Base-by-base conservation (phyloP, 805 yeast species). In the Metschnikowia arizonensis region DNA sequence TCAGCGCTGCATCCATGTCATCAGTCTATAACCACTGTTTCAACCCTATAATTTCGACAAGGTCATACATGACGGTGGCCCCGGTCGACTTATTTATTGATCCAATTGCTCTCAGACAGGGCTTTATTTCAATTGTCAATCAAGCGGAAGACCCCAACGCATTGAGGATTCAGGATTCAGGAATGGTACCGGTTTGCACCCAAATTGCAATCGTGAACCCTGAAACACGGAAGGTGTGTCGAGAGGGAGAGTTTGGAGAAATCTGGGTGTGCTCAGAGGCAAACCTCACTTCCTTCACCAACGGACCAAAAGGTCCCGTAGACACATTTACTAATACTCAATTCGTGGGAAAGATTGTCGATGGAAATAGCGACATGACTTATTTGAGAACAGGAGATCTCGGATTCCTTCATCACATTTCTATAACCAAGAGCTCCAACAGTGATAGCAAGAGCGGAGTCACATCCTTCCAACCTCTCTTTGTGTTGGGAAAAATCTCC, bases 211-310 rank as follows among this genome's bases (percentile, higher is more conserved):
- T 93, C 48, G 97, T 93, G 3, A 93, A 93, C 53, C 99, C 99
- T 1, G 97, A 93, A 60, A 91, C 97, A 0, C 64, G 77, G 36
- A 69, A 72, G 44, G 69, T 89, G 10, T 91, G 99, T 60, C 79
- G 77, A 47, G 83, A 82, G 42, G 97, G 98, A 6, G 99, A 93
- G 63, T 82, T 80, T 62, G 99, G 99, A 28, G 99, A 93, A 65
- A 88, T 93, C 32, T 93, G 98, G 98, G 95, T 91, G 2, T 79
- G 86, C 51, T 85, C 96, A 1, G 96, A 88, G 52, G 95, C 91
- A 0, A 89, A 85, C 54, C 83, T 81, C 24, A 62, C 72, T 10
- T 78, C 79, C 5, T 83, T 81, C 60, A 77, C 79, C 32, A 72
- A 77, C 42, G 81, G 81, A 3, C 76, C 76, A 0, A 70, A 72